Evolutionary conservation across 116 monocot genomes (phyloP), one percentile per base, ranked within the genome.

Genomic region (Thalassia testudinum): DNA sequence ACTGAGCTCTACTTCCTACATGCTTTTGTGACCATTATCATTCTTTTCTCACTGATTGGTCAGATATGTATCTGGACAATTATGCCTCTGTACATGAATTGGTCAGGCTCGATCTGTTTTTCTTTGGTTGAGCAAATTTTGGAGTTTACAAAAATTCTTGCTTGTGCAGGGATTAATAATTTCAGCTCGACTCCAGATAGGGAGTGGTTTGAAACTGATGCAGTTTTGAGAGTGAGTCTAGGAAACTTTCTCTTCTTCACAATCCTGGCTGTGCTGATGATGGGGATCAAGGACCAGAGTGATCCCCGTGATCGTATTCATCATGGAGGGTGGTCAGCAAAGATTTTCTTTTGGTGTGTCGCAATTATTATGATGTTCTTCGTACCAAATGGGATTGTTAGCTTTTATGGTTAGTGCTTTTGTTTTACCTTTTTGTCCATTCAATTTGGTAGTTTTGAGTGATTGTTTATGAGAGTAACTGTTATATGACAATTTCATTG

Each of bases 191-290:
- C 99, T 22, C 99, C 99, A 0, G 80, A 85, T 54, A 66, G 86
- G 49, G 99, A 99, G 60, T 99, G 99, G 99, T 99, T 99, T 53
- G 83, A 99, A 75, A 99, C 90, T 0, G 99, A 90, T 48, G 99
- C 99, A 10, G 90, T 99, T 54, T 66, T 99, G 58, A 72, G 99
- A 14, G 99, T 99, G 20, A 99, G 99, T 65, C 43, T 99, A 54
- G 99, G 99, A 24, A 99, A 99, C 42, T 99, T 99, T 63, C 15
- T 99, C 14, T 99, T 99, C 67, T 99, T 99, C 42, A 90, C 90
- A 10, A 76, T 80, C 20, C 59, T 99, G 20, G 99, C 90, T 0
- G 48, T 73, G 15, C 27, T 90, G 21, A 99, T 99, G 99, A 57
- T 66, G 43, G 99, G 99, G 10, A 66, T 99, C 19, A 99, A 90